Conservation (phyloP, 2,329 filamentous ascomycete species). For the Alternaria incomplexa region DNA sequence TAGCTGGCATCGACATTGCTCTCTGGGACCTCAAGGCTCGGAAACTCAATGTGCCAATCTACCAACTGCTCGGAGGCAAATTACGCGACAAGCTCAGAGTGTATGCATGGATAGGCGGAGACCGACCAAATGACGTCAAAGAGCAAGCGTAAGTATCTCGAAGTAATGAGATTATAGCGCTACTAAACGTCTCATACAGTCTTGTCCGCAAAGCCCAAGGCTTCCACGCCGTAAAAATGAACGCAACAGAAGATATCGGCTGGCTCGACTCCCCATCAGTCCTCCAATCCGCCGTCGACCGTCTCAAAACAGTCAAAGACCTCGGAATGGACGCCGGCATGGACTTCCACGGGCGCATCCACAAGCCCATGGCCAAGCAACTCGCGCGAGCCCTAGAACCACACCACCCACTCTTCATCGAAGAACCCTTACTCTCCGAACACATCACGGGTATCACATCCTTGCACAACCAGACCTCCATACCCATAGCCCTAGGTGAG, state of each 20-base stretch:
- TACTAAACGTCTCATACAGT: conserved; percentile 40
- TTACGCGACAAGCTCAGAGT: conserved; percentile 73
- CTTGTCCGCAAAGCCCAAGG: conserved; percentile 66
- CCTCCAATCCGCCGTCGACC: conserved; percentile 68
- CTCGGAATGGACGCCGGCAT: conserved; percentile 75
- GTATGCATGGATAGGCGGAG: conserved; percentile 81
- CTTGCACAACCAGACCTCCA: conserved; percentile 62
- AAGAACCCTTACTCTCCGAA: conserved; percentile 75
- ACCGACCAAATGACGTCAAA: conserved; percentile 71
- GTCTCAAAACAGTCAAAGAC: conserved; percentile 71
- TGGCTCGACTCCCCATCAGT: conserved; percentile 76
- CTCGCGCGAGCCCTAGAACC: conserved; percentile 71
- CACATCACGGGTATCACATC: conserved; percentile 70
- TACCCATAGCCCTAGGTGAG: conserved; percentile 75
- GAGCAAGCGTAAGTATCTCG: conserved; percentile 59
- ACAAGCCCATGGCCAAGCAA: conserved; percentile 83
- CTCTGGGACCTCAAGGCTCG: conserved; percentile 78
- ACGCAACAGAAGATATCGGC: conserved; percentile 75
- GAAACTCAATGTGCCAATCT: conserved; percentile 69
- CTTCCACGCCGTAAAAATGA: conserved; percentile 77
- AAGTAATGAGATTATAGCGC: background rate
- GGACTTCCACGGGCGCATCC: conserved; percentile 79
- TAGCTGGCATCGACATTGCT: conserved; percentile 79
- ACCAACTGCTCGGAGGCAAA: conserved; percentile 76
- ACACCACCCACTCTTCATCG: conserved; percentile 74